Percentiles rank a stretch among this genome's conserved stretches.
These are phyloP conservation scores for Neospermospora avenae DNA, from an alignment of 2,329 filamentous ascomycete genomes.

Conservation along the genomic window DNA sequence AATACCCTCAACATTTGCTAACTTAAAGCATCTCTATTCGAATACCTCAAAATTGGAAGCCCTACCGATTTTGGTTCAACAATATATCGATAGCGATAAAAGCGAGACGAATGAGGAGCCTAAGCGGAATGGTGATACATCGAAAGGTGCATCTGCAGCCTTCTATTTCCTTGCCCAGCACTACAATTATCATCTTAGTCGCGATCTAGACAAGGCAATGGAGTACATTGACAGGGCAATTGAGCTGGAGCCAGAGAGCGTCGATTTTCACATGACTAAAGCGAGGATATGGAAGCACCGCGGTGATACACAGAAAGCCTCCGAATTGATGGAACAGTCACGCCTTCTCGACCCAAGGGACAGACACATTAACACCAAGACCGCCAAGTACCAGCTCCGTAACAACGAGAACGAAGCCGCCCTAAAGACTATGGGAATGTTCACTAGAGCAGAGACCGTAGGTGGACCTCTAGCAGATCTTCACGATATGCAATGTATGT, in stretches of 20 bases:
- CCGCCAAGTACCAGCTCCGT: conserved; percentile 92
- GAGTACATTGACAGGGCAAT: conserved; percentile 83
- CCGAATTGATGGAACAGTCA: conserved; percentile 84
- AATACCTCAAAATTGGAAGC: conserved; percentile 74
- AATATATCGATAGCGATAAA: conserved; percentile 64
- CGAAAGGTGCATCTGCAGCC: conserved; percentile 70
- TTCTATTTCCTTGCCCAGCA: conserved; percentile 95
- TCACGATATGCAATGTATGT: conserved; percentile 97
- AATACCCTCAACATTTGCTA: conserved; percentile 93
- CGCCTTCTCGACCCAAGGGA: conserved; percentile 84
- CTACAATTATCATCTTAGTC: conserved; percentile 88
- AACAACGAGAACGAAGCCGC: conserved; percentile 88
- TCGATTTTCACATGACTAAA: conserved; percentile 93
- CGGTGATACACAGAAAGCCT: conserved; percentile 74
- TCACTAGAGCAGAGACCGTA: conserved; percentile 85
- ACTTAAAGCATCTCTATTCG: conserved; percentile 88
- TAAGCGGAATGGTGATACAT: conserved; percentile 44
- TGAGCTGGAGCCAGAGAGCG: conserved; percentile 71
- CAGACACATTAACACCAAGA: conserved; percentile 97
- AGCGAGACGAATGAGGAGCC: conserved; percentile 42
- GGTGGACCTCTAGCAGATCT: conserved; percentile 88
- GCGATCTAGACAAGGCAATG: conserved; percentile 76
- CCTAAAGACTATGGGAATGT: conserved; percentile 84
- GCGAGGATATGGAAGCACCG: conserved; percentile 91
- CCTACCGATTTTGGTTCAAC: conserved; percentile 71